phyloP scores from a whole-genome alignment of 805 yeast species.

The Isabelozyma pseudorhagii region DNA sequence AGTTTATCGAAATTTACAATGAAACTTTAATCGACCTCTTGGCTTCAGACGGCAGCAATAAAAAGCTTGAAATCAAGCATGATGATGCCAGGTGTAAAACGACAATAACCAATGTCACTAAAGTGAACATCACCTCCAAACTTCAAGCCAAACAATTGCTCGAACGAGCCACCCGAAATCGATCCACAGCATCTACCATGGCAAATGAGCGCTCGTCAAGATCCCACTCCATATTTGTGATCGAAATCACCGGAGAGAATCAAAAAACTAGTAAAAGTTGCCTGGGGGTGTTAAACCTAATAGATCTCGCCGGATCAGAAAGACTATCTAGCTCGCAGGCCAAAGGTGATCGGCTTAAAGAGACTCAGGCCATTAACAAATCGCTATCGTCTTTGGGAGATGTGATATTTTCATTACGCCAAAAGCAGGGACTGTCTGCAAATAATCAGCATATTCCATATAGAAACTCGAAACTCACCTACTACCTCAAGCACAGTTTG shows the following conservation, averaged over 20 bases:
- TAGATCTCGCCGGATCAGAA: slow-evolving; percentile 95
- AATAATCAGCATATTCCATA: slow-evolving; percentile 56
- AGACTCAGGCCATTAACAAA: slow-evolving; percentile 85
- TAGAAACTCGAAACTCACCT: slow-evolving; percentile 74
- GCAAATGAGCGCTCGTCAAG: slow-evolving; percentile 85
- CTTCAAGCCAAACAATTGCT: slow-evolving; percentile 51
- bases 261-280: slow-evolving; percentile 41
- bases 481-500: slow-evolving; percentile 76
- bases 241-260: slow-evolving; percentile 58
- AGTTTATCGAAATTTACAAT: slow-evolving; percentile 86
- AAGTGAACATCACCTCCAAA: slow-evolving; percentile 43
- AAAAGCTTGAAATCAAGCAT: slow-evolving; percentile 69
- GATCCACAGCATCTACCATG: slow-evolving; percentile 79
- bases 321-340: slow-evolving; percentile 72
- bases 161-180: slow-evolving; percentile 51
- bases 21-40: slow-evolving; percentile 75
- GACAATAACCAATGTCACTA: slow-evolving; percentile 55
- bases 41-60: slow-evolving; percentile 13
- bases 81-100: slow-evolving; percentile 55
- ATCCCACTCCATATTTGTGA: slow-evolving; percentile 80
- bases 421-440: slow-evolving; percentile 12
- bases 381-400: slow-evolving; percentile 87
- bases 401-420: slow-evolving; percentile 71
- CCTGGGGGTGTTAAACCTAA: slow-evolving; percentile 69
- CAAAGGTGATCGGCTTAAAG: slow-evolving; percentile 75